Base-by-base conservation (phyloP, 805 yeast species). In the Lipomyces mesembrius region DNA sequence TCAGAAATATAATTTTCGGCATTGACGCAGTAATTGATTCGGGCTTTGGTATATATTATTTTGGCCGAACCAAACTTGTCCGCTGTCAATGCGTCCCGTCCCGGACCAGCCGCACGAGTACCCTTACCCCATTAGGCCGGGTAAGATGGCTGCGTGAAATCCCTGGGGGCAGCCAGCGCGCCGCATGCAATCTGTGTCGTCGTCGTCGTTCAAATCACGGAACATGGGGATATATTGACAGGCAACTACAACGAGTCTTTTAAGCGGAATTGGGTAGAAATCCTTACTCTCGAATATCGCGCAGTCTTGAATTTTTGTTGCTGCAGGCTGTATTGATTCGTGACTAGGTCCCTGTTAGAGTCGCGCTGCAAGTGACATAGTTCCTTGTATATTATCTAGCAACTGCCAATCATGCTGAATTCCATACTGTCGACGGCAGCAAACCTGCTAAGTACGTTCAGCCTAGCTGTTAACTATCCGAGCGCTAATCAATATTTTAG, bases 1-100 rank as follows among this genome's bases (percentile, higher is more conserved):
- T 68, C n/a, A 68, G 62, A 46, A 62, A 62, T 17, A 68, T 12
- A 8, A 66, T 29, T n/a, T 34, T n/a, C 22, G 34, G 46, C 64
- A 55, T 61, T 17, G 52, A 43, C 49, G 22, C 49, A 17, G 8
- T 5, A 17, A 29, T 17, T 43, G 20, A n/a, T 43, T 8, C 20
- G 22, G 49, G 14, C 7, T 43, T 12, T 9, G 12, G 12, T 11
- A 35, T 43, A 17, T 43, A 3, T 7, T 17, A 17, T 17, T 17
- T 43, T 43, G 49, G 20, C n/a, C 49, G 2, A 17, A 14, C 20
- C 17, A 43, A 27, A 27, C 29, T 12, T 25, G 27, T 25, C n/a
- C n/a, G n/a, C n/a, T n/a, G n/a, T n/a, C n/a, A n/a, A n/a, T n/a
- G n/a, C n/a, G n/a, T n/a, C n/a, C n/a, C n/a, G n/a, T n/a, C n/a